Evolutionary conservation across 768 basidiomycete species (phyloP), one percentile per base, ranked within the genome.

Genomic region (Podaxis sp.): DNA sequence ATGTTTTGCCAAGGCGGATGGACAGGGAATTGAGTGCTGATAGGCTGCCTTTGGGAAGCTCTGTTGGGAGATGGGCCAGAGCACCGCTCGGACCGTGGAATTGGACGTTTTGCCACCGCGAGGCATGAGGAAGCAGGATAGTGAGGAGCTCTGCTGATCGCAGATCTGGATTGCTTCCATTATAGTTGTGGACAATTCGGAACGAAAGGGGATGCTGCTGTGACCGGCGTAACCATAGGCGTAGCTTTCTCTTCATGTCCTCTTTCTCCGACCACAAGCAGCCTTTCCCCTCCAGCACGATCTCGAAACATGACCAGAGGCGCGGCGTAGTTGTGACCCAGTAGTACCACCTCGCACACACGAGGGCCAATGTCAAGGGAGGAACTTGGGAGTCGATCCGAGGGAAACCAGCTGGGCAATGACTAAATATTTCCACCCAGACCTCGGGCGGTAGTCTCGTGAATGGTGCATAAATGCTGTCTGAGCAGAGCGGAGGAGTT

Each of bases 271-370:
- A 61, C 25, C 57, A 53, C 36, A 60, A 65, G 24, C 64, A 67
- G 59, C 65, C 69, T 38, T 64, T 56, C 33, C 77, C 64, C 22
- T 75, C 70, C 9, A 56, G 17, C 36, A 56, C 46, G 63, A 81
- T 64, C 58, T 73, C 69, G 59, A 85, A 79, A 0, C 78, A 75
- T 13, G 78, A 76, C 84, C 84, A 85, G 25, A 85, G 69, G 57
- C 72, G 74, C 8, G 83, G 80, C 0, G 78, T 79, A 6, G 70
- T 68, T 15, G 73, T 53, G 25, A 72, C 77, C 13, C 83, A 59
- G 3, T 69, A 59, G 63, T 76, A 76, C 84, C 84, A 85, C 2
- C 71, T 62, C 2, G 69, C 69, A 63, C 79, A 81, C 13, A 85
- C 77, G 41, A 69, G 68, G 19, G 76, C 71, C 22, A 84, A 64